A percentile compares a stretch with the other conserved stretches of the same genome.
Evolutionary conservation across 2,329 filamentous ascomycete genomes (phyloP).

Genomic region (Periconia sp.): DNA sequence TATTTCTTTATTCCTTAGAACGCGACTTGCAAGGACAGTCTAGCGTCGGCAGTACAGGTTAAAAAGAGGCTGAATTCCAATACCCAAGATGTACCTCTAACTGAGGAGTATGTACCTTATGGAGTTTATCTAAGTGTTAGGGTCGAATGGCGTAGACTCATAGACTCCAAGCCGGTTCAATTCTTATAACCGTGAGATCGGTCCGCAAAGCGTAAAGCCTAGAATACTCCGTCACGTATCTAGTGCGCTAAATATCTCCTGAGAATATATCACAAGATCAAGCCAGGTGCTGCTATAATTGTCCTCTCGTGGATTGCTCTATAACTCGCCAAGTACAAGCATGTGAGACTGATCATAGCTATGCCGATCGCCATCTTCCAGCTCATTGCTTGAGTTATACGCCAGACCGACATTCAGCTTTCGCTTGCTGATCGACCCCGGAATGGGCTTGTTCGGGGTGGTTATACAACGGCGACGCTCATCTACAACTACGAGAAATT

Average conservation of each 20-base stretch:
- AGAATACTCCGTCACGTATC: conserved; percentile 44
- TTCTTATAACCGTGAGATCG: conserved; percentile 52
- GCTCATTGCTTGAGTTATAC: conserved; percentile 1
- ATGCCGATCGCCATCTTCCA: conserved; percentile 5
- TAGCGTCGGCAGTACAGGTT: too few species aligned
- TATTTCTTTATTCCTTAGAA: too few species aligned
- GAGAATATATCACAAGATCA: conserved; percentile 52
- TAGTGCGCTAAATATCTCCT: conserved; percentile 47
- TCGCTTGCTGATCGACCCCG: conserved; percentile 15
- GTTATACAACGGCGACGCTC: conserved; percentile 11
- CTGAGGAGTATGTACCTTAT: too few species aligned
- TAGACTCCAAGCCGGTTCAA: conserved; percentile 55
- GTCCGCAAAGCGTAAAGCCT: conserved; percentile 56
- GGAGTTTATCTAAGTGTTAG: too few species aligned
- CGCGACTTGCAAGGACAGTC: too few species aligned
- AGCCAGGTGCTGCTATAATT: conserved; percentile 30
- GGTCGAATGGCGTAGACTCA: conserved; percentile 53
- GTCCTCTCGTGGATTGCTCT: conserved; percentile 50
- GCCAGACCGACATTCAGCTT: conserved; percentile 11
- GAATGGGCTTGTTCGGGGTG: conserved; percentile 14
- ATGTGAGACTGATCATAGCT: conserved; percentile 12
- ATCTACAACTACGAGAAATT: conserved; percentile 11
- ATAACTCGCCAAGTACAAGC: conserved; percentile 46
- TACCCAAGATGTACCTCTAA: too few species aligned
- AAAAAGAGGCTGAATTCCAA: too few species aligned